Base-by-base conservation (phyloP, 805 yeast species). In the Wickerhamomyces silvicola region DNA sequence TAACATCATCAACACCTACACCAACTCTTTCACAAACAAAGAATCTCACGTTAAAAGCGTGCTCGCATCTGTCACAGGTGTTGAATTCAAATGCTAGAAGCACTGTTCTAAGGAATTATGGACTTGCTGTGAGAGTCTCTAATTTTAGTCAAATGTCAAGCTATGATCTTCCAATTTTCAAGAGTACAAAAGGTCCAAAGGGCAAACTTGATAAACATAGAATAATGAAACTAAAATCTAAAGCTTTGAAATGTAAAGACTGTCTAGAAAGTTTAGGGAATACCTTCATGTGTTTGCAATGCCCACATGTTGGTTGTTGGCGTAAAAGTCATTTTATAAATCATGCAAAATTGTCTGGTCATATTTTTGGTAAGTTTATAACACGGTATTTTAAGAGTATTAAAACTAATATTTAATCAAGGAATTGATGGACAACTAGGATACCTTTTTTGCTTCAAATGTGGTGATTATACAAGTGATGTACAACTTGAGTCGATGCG, bases 261-360 rank as follows among this genome's bases (percentile, higher is more conserved):
- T 78, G 84, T 45, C 47, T 56, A 8, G 45, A 60, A 17, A 50
- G 50, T 27, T 53, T 66, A 4, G 54, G 48, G 5, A 47, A 37
- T n/a, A 48, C 58, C 16, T 78, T 68, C 46, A 71, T 81, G 66
- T 83, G 94, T 53, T 54, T 83, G 24, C 88, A 81, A 49, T 83
- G 94, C 51, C 81, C 87, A 1, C 76, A 74, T 49, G 74, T 79
- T 33, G 90, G 90, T 2, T 83, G 94, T 50, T 67, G 72, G 61
- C 62, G 64, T 28, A 53, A 60, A 24, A 48, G 58, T 5, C 79
- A 73, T 49, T 70, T 72, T 26, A 47, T 56, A 18, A 41, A 39
- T 7, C 81, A 75, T 52, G 68, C 74, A 12, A 61, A 63, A 40
- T 42, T 49, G 11, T 50, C 57, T 3, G 71, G 72, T 15, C 85